Conservation (phyloP, 306 rosid species). For the Malus sieversii region DNA sequence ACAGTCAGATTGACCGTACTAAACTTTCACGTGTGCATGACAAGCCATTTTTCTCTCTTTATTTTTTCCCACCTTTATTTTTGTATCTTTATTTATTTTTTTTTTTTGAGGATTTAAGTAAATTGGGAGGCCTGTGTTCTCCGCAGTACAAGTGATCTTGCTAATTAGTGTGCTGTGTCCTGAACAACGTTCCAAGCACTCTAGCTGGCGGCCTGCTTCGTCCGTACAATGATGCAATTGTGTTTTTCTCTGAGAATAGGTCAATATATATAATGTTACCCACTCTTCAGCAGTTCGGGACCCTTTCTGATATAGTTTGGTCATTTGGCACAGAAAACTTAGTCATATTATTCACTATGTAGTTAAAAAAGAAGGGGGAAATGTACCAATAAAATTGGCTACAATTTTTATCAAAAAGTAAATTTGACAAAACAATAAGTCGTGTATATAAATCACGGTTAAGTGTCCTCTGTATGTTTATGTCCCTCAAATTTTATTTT, state of each 20-base stretch:
- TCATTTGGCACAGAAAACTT: neutral
- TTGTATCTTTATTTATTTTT: neutral
- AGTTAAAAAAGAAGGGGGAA: neutral
- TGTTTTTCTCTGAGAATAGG: constrained; percentile 22
- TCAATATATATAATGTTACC: constrained; percentile 22
- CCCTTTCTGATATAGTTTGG: neutral
- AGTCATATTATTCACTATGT: neutral
- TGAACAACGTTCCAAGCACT: constrained; percentile 53
- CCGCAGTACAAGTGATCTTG: constrained; percentile 25
- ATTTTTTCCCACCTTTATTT: neutral
- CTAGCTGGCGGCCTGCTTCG: constrained; percentile 28
- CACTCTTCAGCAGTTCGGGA: constrained; percentile 3
- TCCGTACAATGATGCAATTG: constrained; percentile 44
- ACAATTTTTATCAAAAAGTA: neutral
- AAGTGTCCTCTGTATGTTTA: no score
- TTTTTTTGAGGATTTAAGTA: constrained; percentile 8
- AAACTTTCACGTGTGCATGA: constrained; percentile 40
- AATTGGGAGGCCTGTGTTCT: constrained; percentile 18
- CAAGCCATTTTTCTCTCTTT: constrained; percentile 11
- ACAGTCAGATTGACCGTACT: constrained; percentile 25
- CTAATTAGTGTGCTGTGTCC: constrained; percentile 41
- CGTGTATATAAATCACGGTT: no score
- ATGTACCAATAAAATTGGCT: neutral
- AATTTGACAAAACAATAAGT: neutral
- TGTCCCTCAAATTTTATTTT: no score